phyloP scores from a whole-genome alignment of 306 rosid species.

The Leucaena leucocephala region DNA sequence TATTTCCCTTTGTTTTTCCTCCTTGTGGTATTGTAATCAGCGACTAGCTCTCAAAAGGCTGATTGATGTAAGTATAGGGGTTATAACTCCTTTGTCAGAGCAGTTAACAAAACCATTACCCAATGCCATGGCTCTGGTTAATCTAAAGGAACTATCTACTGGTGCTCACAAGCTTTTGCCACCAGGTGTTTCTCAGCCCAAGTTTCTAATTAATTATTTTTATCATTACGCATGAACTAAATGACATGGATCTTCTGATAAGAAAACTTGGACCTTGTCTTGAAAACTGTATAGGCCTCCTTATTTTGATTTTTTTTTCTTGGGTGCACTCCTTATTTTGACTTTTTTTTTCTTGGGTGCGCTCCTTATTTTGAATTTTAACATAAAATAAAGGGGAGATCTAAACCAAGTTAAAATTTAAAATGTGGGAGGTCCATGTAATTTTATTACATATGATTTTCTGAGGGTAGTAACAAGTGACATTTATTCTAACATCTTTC shows the following conservation, averaged over 20 bases:
- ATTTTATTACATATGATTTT: neutral
- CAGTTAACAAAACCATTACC: slow-evolving; percentile 96
- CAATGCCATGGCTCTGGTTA: slow-evolving; percentile 90
- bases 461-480: neutral
- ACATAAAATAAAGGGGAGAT: slow-evolving; percentile 10
- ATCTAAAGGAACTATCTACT: slow-evolving; percentile 79
- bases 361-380: slow-evolving; percentile 16
- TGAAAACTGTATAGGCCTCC: neutral
- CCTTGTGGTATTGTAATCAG: slow-evolving; percentile 52
- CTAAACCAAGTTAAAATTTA: slow-evolving; percentile 7
- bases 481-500: slow-evolving; percentile 12
- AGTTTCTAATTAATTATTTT: neutral
- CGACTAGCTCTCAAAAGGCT: slow-evolving; percentile 92
- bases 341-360: slow-evolving; percentile 1
- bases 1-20: slow-evolving; percentile 23
- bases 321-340: neutral
- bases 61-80: slow-evolving; percentile 86
- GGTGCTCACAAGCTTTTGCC: slow-evolving; percentile 96
- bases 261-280: neutral
- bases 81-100: slow-evolving; percentile 89
- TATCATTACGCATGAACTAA: slow-evolving; percentile 12
- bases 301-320: slow-evolving; percentile 20
- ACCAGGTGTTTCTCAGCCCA: slow-evolving; percentile 58
- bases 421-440: slow-evolving; percentile 1
- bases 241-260: slow-evolving; percentile 30